phyloP scores from a whole-genome alignment of 805 yeast genomes.

The Grigorovia transvaalensis region DNA sequence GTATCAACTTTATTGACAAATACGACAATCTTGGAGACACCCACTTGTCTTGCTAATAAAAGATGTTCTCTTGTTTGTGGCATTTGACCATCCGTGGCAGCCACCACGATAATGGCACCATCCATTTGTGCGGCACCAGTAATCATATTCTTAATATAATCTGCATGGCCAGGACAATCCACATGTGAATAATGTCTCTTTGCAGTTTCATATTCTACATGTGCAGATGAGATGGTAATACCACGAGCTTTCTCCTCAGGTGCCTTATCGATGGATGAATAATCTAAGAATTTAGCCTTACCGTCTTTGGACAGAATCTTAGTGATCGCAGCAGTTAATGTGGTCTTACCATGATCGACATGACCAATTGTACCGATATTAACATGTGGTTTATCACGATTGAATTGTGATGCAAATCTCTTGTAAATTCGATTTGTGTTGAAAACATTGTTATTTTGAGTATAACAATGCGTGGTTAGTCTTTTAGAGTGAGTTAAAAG shows the following conservation, averaged over 20 bases:
- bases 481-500: neutral
- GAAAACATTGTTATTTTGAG: conserved; percentile 57
- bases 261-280: conserved; percentile 88
- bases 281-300: conserved; percentile 90
- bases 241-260: conserved; percentile 99
- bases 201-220: conserved; percentile 91
- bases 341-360: conserved; percentile 98
- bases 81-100: conserved; percentile 99
- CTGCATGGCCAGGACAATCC: conserved; percentile 98
- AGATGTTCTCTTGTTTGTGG: conserved; percentile 99
- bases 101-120: conserved; percentile 98
- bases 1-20: conserved; percentile 97
- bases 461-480: conserved; percentile 53
- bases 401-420: conserved; percentile 40
- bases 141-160: conserved; percentile 97
- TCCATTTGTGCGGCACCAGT: conserved; percentile 99
- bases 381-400: conserved; percentile 93
- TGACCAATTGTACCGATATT: conserved; percentile 98
- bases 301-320: conserved; percentile 79
- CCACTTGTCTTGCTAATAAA: conserved; percentile 97
- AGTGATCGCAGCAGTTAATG: conserved; percentile 97
- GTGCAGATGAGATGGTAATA: conserved; percentile 96
- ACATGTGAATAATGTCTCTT: conserved; percentile 96
- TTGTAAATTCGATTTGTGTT: neutral
- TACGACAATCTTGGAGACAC: conserved; percentile 95